Evolutionary conservation across 108 stramenopile species (phyloP).

Genomic region (Fistulifera solaris): DNA sequence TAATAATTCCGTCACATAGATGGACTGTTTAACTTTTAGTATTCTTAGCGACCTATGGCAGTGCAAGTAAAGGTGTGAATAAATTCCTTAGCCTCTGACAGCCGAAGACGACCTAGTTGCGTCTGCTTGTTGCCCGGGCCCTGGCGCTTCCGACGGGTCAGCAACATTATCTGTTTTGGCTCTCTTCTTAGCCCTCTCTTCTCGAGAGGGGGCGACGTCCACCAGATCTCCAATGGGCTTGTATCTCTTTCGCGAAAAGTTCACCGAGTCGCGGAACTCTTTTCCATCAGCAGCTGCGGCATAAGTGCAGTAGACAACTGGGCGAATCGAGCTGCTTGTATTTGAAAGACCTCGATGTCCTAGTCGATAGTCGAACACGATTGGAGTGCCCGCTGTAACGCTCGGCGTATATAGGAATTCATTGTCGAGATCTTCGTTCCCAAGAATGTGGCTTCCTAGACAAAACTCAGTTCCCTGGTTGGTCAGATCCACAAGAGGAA

Average conservation of each 20-base stretch:
- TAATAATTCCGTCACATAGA: no score
- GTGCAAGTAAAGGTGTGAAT: no score
- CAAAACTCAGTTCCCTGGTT: constrained; percentile 75
- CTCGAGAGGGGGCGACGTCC: constrained; percentile 47
- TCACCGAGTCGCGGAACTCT: constrained; percentile 75
- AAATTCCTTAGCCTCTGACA: no score
- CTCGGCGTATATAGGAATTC: constrained; percentile 62
- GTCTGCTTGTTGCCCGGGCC: neutral
- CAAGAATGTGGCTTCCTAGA: constrained; percentile 75
- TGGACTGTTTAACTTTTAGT: no score
- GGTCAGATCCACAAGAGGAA: constrained; percentile 71
- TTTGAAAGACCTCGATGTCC: constrained; percentile 79
- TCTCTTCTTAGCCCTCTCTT: constrained; percentile 54
- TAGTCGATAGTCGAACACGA: constrained; percentile 83
- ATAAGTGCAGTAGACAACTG: constrained; percentile 85
- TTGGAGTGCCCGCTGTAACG: constrained; percentile 56
- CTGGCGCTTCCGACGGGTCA: neutral
- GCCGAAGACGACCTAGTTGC: no score
- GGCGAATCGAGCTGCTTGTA: constrained; percentile 40
- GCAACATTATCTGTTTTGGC: neutral
- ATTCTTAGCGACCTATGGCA: no score
- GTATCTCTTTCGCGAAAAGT: constrained; percentile 72
- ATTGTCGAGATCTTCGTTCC: constrained; percentile 55
- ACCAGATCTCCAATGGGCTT: constrained; percentile 72
- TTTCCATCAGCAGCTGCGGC: constrained; percentile 39